phyloP scores from a whole-genome alignment of 345 rosid species.

The Clarkia xantiana region DNA sequence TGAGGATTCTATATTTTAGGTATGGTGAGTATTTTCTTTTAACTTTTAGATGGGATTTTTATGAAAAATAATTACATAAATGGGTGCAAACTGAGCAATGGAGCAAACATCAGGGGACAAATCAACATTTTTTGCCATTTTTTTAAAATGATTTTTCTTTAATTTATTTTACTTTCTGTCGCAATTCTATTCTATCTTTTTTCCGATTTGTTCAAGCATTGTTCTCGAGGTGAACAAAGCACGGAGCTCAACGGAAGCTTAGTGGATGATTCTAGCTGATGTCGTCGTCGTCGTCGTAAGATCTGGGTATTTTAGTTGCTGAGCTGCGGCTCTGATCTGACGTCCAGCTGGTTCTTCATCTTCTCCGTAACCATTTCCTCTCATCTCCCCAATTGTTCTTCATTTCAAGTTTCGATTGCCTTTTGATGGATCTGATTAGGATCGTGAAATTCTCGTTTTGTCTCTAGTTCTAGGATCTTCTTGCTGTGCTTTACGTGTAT shows the following conservation, averaged over 20 bases:
- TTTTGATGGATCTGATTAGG: not conserved
- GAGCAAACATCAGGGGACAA: too few species aligned
- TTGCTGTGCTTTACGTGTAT: not conserved
- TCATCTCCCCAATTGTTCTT: not conserved
- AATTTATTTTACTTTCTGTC: not conserved
- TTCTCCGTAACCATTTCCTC: slow-evolving; percentile 1
- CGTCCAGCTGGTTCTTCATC: not conserved
- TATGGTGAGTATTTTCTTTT: too few species aligned
- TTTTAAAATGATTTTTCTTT: too few species aligned
- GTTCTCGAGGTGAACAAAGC: slow-evolving; percentile 5
- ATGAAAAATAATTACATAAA: too few species aligned
- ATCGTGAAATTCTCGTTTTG: not conserved
- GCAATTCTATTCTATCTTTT: not conserved
- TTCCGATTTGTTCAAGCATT: not conserved
- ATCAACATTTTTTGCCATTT: too few species aligned
- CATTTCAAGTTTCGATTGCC: not conserved
- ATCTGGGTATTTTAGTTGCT: not conserved
- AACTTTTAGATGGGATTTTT: too few species aligned
- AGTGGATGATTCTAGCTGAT: slow-evolving; percentile 1
- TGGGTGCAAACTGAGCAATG: too few species aligned
- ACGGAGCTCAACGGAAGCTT: slow-evolving; percentile 6
- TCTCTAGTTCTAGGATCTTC: not conserved
- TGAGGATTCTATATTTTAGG: too few species aligned
- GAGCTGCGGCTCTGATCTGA: slow-evolving; percentile 1
- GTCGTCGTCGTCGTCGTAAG: not conserved